Percentiles rank a stretch among this genome's conserved stretches.
These are phyloP conservation scores for Ophiostoma sp. DNA, from an alignment of 2,329 filamentous ascomycete species.

Conservation along the genomic window DNA sequence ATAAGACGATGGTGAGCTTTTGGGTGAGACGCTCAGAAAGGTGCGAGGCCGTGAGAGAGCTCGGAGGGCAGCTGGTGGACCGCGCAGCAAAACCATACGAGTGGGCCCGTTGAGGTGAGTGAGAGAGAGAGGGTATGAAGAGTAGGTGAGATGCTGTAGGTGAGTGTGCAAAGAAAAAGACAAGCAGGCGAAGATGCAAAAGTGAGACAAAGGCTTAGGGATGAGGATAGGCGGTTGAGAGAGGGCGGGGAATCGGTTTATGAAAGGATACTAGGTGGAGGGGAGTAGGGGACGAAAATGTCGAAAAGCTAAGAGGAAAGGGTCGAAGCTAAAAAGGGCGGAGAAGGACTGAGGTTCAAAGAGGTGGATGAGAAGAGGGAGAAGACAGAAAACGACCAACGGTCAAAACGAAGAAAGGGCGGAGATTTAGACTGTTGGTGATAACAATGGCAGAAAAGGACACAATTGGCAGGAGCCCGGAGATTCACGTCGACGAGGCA, in stretches of 20 bases:
- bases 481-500: neutral
- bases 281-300: constrained; percentile 2
- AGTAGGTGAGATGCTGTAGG: neutral
- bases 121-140: neutral
- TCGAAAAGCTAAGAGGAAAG: constrained; percentile 5
- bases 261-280: neutral
- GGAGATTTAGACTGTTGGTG: neutral
- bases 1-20: constrained; percentile 1
- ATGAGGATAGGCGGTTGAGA: neutral
- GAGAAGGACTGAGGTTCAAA: neutral
- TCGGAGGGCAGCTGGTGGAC: neutral
- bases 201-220: neutral
- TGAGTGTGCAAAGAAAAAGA: neutral
- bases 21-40: neutral
- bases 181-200: neutral
- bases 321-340: constrained; percentile 1
- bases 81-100: constrained; percentile 8
- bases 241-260: neutral
- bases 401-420: neutral
- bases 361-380: neutral
- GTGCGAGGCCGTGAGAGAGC: neutral
- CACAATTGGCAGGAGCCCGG: neutral
- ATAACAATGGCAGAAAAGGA: neutral
- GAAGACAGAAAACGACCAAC: neutral
- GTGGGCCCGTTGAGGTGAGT: neutral